These are phyloP conservation scores for Trametes villosa DNA, from an alignment of 768 basidiomycete genomes.

Conservation along the genomic window DNA sequence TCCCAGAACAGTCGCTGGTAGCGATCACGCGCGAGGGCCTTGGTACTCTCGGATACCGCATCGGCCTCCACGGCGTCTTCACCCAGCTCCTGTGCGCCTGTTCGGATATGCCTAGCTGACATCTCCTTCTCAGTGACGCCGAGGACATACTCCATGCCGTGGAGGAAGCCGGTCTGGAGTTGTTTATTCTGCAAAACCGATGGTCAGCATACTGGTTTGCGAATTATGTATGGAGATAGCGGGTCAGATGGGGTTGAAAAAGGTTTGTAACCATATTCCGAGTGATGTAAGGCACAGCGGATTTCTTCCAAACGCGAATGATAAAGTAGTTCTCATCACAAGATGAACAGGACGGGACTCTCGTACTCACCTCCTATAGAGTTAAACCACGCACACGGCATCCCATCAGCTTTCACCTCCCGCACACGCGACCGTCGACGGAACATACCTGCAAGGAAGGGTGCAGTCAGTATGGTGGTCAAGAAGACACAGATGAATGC, in stretches of 20 bases:
- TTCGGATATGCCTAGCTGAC: neutral
- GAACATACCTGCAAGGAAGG: slow-evolving; percentile 29
- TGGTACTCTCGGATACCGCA: slow-evolving; percentile 53
- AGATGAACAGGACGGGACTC: neutral
- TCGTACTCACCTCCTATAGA: slow-evolving; percentile 47
- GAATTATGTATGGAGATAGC: slow-evolving; percentile 8
- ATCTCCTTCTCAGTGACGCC: slow-evolving; percentile 47
- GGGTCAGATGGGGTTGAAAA: slow-evolving; percentile 83
- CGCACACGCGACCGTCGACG: neutral
- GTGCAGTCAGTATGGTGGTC: slow-evolving; percentile 25
- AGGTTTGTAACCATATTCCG: slow-evolving; percentile 55
- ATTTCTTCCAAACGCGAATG: slow-evolving; percentile 74
- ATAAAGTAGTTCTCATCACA: slow-evolving; percentile 58
- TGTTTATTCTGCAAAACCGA: slow-evolving; percentile 51
- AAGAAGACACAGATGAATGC: slow-evolving; percentile 25
- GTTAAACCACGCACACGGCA: neutral
- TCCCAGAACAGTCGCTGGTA: slow-evolving; percentile 84
- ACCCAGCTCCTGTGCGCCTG: slow-evolving; percentile 34
- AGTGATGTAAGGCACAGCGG: slow-evolving; percentile 67
- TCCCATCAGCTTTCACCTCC: neutral
- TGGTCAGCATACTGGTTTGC: slow-evolving; percentile 3
- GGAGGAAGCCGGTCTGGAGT: slow-evolving; percentile 78
- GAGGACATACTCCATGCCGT: slow-evolving; percentile 81
- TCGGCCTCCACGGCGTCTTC: slow-evolving; percentile 66
- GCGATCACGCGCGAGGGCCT: slow-evolving; percentile 59